phyloP scores from a whole-genome alignment of 2,329 filamentous ascomycete species.

The Dissoconium aciculare region DNA sequence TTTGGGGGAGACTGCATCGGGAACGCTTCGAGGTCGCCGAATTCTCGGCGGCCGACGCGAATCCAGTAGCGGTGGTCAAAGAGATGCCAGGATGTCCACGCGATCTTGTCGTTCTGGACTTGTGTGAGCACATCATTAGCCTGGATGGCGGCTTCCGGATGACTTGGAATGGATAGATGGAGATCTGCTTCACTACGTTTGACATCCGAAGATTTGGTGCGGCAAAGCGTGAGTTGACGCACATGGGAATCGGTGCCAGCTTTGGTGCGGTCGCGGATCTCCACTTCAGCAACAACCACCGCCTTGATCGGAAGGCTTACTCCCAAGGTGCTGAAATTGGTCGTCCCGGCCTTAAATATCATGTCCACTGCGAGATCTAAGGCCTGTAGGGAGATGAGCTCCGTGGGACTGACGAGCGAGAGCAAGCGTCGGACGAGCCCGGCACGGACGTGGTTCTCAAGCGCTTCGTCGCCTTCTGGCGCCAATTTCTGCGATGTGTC shows the following conservation, averaged over 20 bases:
- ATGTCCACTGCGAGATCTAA: background rate
- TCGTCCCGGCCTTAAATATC: background rate
- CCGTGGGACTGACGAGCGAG: background rate
- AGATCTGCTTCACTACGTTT: background rate
- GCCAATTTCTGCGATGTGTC: slow-evolving; percentile 1
- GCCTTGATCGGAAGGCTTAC: background rate
- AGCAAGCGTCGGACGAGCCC: background rate
- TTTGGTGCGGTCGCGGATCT: background rate
- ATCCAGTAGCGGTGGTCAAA: slow-evolving; percentile 46
- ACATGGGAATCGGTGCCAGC: background rate
- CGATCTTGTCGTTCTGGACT: slow-evolving; percentile 1
- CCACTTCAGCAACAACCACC: background rate
- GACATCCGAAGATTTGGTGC: slow-evolving; percentile 5
- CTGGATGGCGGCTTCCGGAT: background rate
- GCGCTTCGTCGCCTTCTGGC: slow-evolving; percentile 1
- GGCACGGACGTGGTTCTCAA: slow-evolving; percentile 1
- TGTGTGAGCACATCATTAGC: slow-evolving; percentile 1
- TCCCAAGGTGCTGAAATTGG: background rate
- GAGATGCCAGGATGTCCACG: slow-evolving; percentile 26
- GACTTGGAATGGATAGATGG: background rate
- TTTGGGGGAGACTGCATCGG: too few relatives aligned
- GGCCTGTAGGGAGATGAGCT: background rate
- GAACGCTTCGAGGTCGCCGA: too few relatives aligned
- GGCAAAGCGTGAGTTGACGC: too few relatives aligned
- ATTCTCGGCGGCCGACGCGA: slow-evolving; percentile 26